These are phyloP conservation scores for Cutaneotrichosporon sp. DNA, from an alignment of 1,284 basidiomycete species.

Conservation along the genomic window DNA sequence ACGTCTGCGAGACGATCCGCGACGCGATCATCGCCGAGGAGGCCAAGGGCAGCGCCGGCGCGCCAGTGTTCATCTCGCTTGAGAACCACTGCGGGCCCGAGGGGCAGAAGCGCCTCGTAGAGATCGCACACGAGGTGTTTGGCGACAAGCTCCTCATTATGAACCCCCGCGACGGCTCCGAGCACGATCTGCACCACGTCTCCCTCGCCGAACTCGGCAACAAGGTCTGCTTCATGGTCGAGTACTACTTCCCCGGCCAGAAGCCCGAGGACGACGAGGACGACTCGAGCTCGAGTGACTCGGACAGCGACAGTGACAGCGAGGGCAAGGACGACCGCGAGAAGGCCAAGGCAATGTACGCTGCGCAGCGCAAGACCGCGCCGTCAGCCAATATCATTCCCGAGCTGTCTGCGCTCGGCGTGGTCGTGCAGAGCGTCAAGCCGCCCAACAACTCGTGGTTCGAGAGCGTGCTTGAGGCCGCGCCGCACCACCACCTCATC, in stretches of 20 bases:
- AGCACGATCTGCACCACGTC: conserved; percentile 2
- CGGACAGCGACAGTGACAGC: conserved; percentile 7
- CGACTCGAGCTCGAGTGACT: not conserved
- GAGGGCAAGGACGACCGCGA: conserved; percentile 1
- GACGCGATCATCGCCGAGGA: conserved; percentile 11
- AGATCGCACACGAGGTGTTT: conserved; percentile 22
- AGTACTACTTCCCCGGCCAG: conserved; percentile 20
- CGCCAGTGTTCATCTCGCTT: conserved; percentile 20
- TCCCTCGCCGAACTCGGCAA: conserved; percentile 14
- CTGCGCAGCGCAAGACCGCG: conserved; percentile 9
- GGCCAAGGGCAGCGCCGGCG: not conserved
- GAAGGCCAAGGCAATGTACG: not conserved
- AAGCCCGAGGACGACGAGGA: not conserved
- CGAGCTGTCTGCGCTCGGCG: conserved; percentile 18
- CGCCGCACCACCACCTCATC: conserved; percentile 23
- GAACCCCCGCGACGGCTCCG: not conserved
- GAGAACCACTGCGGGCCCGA: conserved; percentile 24
- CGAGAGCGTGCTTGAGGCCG: conserved; percentile 12
- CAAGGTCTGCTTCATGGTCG: conserved; percentile 25
- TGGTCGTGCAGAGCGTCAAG: conserved; percentile 24
- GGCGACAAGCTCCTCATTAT: conserved; percentile 14
- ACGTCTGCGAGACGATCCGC: conserved; percentile 24
- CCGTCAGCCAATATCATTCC: conserved; percentile 16
- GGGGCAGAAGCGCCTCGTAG: conserved; percentile 24
- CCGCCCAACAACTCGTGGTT: conserved; percentile 23